Evolutionary conservation across 2,329 filamentous ascomycete genomes (phyloP).

Genomic region (Pezizomycotina sp.): DNA sequence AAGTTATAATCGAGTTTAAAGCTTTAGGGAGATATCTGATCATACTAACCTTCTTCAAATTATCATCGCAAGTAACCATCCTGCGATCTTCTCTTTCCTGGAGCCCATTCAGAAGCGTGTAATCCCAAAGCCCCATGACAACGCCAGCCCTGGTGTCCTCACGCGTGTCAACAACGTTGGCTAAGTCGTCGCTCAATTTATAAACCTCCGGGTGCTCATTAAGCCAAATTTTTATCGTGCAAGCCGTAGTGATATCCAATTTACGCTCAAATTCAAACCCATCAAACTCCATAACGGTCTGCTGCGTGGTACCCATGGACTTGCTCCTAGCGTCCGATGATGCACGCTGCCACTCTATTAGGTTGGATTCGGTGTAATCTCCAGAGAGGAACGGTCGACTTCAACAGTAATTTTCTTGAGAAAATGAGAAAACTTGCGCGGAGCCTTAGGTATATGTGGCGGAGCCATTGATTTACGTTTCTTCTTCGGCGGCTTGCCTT

Average conservation of each 20-base stretch:
- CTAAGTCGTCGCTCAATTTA: slow-evolving; percentile 58
- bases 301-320: slow-evolving; percentile 38
- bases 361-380: slow-evolving; percentile 43
- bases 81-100: slow-evolving; percentile 93
- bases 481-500: slow-evolving; percentile 44
- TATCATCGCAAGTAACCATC: slow-evolving; percentile 76
- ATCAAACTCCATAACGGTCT: slow-evolving; percentile 56
- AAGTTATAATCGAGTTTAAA: slow-evolving; percentile 1
- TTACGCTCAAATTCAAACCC: slow-evolving; percentile 79
- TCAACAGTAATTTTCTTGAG: slow-evolving; percentile 62
- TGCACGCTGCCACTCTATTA: slow-evolving; percentile 77
- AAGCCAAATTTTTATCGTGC: slow-evolving; percentile 69
- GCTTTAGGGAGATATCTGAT: background rate
- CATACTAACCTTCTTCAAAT: slow-evolving; percentile 51
- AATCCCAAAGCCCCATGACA: slow-evolving; percentile 88
- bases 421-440: slow-evolving; percentile 55
- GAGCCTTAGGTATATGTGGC: slow-evolving; percentile 24
- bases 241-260: slow-evolving; percentile 81
- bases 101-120: slow-evolving; percentile 67
- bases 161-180: slow-evolving; percentile 68
- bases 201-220: slow-evolving; percentile 79
- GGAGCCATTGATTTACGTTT: no score
- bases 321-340: slow-evolving; percentile 37
- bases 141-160: slow-evolving; percentile 79
- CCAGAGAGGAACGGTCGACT: slow-evolving; percentile 41